Evolutionary conservation across 805 yeast genomes (phyloP).

Genomic region (Saccharomycopsis olivae): DNA sequence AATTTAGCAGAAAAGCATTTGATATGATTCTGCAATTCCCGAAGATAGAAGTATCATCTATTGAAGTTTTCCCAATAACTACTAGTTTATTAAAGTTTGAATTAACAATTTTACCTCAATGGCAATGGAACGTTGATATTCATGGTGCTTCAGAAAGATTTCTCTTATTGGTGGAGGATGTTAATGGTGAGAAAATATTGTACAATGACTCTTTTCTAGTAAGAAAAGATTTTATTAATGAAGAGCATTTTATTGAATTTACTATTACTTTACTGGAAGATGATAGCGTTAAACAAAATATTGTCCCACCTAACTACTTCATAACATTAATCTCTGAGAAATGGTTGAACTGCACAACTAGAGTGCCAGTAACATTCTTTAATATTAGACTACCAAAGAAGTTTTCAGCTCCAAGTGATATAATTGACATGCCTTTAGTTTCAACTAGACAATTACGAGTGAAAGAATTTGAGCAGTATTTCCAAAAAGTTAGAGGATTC

Average conservation of each 20-base stretch:
- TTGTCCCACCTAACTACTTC: slow-evolving; percentile 61
- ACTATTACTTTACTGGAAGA: slow-evolving; percentile 45
- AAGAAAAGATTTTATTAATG: slow-evolving; percentile 35
- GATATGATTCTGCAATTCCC: slow-evolving; percentile 69
- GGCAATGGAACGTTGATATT: slow-evolving; percentile 62
- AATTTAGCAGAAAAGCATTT: slow-evolving; percentile 47
- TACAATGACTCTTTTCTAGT: slow-evolving; percentile 46
- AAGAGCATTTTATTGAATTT: slow-evolving; percentile 52
- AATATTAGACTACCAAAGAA: slow-evolving; percentile 47
- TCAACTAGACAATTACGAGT: slow-evolving; percentile 38
- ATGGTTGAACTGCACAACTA: slow-evolving; percentile 73
- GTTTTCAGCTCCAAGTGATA: slow-evolving; percentile 50
- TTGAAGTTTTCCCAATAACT: slow-evolving; percentile 69
- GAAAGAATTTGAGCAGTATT: slow-evolving; percentile 36
- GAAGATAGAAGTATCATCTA: slow-evolving; percentile 37
- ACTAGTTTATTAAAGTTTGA: slow-evolving; percentile 55
- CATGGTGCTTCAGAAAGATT: slow-evolving; percentile 65
- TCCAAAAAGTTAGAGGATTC: slow-evolving; percentile 19
- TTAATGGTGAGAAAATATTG: slow-evolving; percentile 70
- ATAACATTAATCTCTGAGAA: slow-evolving; percentile 64
- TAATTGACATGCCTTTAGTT: slow-evolving; percentile 40
- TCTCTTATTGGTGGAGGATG: slow-evolving; percentile 65
- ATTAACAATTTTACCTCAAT: slow-evolving; percentile 56
- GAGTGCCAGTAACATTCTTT: slow-evolving; percentile 47
- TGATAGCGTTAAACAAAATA: slow-evolving; percentile 23